These are phyloP conservation scores for Aspergillus latus DNA, from an alignment of 2,329 filamentous ascomycete genomes.

Conservation along the genomic window DNA sequence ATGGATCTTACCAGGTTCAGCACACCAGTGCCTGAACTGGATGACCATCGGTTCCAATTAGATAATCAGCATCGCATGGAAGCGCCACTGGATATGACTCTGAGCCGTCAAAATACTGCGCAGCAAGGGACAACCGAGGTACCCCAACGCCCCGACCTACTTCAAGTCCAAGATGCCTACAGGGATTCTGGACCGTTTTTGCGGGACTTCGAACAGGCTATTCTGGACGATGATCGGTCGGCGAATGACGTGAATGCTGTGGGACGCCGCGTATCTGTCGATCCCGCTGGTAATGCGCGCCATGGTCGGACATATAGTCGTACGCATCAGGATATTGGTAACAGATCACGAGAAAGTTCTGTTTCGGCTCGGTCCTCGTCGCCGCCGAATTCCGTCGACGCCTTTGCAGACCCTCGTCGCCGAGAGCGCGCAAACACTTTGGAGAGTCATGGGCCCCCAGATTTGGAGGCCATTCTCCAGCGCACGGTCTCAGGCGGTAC, in stretches of 20 bases:
- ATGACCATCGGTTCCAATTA: conserved; percentile 72
- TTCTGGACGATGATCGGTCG: conserved; percentile 69
- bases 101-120: conserved; percentile 37
- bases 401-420: conserved; percentile 86
- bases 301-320: conserved; percentile 36
- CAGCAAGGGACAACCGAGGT: conserved; percentile 52
- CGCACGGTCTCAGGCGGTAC: conserved; percentile 71
- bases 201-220: conserved; percentile 83
- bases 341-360: conserved; percentile 50
- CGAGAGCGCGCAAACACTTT: conserved; percentile 71
- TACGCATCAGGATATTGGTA: conserved; percentile 40
- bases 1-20: conserved; percentile 61
- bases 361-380: conserved; percentile 69
- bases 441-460: conserved; percentile 59
- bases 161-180: conserved; percentile 50
- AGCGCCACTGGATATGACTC: conserved; percentile 38
- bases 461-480: conserved; percentile 61
- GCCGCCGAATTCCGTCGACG: conserved; percentile 95
- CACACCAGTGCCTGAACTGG: conserved; percentile 66
- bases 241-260: conserved; percentile 36
- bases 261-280: conserved; percentile 41
- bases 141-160: conserved; percentile 49
- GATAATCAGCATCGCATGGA: conserved; percentile 35
- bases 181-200: conserved; percentile 51
- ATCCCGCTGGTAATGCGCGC: conserved; percentile 41